Evolutionary conservation across 108 stramenopile species (phyloP).

Genomic region (Fragilariopsis cylindrus): DNA sequence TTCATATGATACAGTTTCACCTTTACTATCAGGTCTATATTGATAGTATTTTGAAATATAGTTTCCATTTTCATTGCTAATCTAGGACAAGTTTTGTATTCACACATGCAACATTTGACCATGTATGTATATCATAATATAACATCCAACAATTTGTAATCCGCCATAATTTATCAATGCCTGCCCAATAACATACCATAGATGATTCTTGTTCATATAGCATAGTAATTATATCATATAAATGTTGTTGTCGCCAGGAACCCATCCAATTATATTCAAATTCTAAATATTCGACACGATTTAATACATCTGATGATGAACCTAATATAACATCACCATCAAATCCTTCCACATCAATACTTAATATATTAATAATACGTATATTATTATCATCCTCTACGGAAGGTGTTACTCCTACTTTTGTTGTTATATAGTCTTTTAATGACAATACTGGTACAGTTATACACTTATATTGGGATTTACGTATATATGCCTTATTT

Average conservation of each 20-base stretch:
- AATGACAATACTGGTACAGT: conserved; percentile 36
- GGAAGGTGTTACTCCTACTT: background rate
- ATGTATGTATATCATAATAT: conserved; percentile 43
- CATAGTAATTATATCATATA: conserved; percentile 16
- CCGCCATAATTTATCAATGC: conserved; percentile 42
- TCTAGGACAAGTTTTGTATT: conserved; percentile 33
- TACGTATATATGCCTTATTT: background rate
- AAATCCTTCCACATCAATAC: conserved; percentile 56
- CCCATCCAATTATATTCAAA: conserved; percentile 58
- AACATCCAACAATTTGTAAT: conserved; percentile 51
- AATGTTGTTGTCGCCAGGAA: conserved; percentile 4
- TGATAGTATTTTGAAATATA: conserved; percentile 23
- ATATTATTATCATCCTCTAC: background rate
- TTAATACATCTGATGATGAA: background rate
- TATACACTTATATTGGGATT: conserved; percentile 17
- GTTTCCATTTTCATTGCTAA: conserved; percentile 57
- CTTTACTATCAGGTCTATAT: too few species aligned
- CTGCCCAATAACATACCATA: conserved; percentile 51
- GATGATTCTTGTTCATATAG: background rate
- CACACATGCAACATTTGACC: conserved; percentile 79
- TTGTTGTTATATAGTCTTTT: conserved; percentile 20
- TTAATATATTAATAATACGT: conserved; percentile 28
- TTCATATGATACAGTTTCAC: too few species aligned
- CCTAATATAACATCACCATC: conserved; percentile 46
- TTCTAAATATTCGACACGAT: conserved; percentile 43